These are phyloP conservation scores for Populus hybrid DNA, from an alignment of 441 rosid genomes.

Conservation along the genomic window DNA sequence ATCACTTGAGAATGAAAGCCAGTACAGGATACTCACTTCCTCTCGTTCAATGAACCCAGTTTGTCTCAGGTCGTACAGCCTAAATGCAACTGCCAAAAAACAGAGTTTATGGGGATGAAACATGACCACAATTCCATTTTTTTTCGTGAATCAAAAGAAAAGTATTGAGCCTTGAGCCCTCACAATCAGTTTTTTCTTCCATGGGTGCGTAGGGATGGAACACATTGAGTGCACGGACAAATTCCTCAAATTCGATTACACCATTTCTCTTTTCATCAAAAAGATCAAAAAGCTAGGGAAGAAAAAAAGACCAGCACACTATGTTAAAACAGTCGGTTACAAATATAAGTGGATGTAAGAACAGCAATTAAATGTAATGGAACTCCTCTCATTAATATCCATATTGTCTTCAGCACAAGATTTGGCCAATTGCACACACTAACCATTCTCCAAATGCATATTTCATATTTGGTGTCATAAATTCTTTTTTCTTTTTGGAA, in stretches of 20 bases:
- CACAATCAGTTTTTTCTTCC: conserved; percentile 81
- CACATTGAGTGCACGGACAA: conserved; percentile 62
- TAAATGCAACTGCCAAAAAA: conserved; percentile 71
- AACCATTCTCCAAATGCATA: neutral
- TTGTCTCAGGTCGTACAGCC: conserved; percentile 78
- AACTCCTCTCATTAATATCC: neutral
- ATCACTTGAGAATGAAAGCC: neutral
- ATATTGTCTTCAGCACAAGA: neutral
- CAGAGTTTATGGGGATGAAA: conserved; percentile 1
- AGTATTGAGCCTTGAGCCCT: conserved; percentile 20
- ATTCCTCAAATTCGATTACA: conserved; percentile 87
- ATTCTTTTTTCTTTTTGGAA: neutral
- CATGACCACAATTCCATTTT: neutral
- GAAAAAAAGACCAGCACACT: neutral
- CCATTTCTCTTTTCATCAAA: conserved; percentile 84
- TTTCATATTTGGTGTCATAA: neutral
- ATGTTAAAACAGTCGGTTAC: neutral
- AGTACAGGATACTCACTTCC: conserved; percentile 49
- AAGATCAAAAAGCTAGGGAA: conserved; percentile 63
- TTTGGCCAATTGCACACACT: neutral
- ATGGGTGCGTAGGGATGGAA: conserved; percentile 76
- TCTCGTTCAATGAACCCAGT: conserved; percentile 79
- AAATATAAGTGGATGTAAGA: neutral
- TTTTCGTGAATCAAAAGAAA: neutral
- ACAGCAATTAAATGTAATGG: neutral